Evolutionary conservation across 805 yeast species (phyloP), one percentile per base, ranked within the genome.

Genomic region (Lachancea thermotolerans): DNA sequence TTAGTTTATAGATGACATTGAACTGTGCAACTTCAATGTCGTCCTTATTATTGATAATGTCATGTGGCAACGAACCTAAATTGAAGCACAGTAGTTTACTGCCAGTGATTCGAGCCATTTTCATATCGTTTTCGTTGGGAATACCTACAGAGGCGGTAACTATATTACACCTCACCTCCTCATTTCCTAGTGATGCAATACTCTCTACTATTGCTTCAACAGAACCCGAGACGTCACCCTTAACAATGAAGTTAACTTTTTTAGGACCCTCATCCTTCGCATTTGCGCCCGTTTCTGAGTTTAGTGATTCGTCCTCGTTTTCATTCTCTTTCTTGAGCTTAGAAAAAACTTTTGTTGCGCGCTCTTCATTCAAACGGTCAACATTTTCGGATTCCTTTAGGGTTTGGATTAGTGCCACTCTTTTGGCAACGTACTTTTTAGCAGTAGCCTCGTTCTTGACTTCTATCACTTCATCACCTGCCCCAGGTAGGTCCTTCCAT

Each of bases 161-260:
- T 1, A 91, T 79, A n/a, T 71, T 65, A 3, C 89, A 77, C 48
- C 72, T 70, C 6, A 91, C 91, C 58, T 86, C 95, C 1, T 84
- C 85, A 61, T 91, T 90, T 6, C 97, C 97, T n/a, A 93, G 66
- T 10, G 81, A 81, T 47, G 74, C 72, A 39, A 93, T 78, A 54
- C 91, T 80, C 61, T 90, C 96, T 33, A 70, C 74, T 30, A 93
- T 85, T 1, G 99, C 99, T 60, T 93, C 99, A 0, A 86, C 85
- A 0, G 98, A 90, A 0, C 99, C 99, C 53, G 82, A 81, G 1
- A 91, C 97, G 66, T 93, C 99, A 0, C 96, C 85, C 59, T 86
- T 88, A 31, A 93, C 71, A 25, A 93, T 81, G 52, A 82, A 88
- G 28, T 79, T 78, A 4, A 78, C 66, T 11, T 67, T 61, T 27